Percentiles rank a stretch among this genome's conserved stretches.
These are phyloP conservation scores for Fraxinus latifolia DNA, from an alignment of 305 asterid genomes.

Conservation along the genomic window DNA sequence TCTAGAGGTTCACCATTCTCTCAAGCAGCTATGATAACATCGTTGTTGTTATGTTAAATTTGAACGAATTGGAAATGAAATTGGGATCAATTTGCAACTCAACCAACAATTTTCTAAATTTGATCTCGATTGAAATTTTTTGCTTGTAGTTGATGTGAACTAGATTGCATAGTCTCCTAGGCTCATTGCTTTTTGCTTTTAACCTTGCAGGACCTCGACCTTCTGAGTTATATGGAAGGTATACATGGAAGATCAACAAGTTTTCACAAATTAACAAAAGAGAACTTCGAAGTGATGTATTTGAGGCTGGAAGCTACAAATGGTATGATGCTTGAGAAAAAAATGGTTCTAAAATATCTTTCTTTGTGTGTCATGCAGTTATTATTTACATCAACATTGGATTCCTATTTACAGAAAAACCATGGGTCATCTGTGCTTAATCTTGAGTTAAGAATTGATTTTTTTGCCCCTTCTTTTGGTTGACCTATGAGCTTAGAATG, in stretches of 20 bases:
- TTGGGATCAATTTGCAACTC: neutral
- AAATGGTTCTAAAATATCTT: neutral
- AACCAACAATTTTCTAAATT: neutral
- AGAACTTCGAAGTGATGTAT: slow-evolving; percentile 84
- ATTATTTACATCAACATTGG: neutral
- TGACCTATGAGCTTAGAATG: neutral
- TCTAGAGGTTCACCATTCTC: neutral
- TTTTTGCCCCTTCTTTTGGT: neutral
- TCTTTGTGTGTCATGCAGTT: neutral
- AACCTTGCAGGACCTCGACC: slow-evolving; percentile 72
- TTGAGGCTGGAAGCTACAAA: slow-evolving; percentile 93
- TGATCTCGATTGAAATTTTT: neutral
- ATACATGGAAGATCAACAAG: slow-evolving; percentile 91
- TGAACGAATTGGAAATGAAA: neutral
- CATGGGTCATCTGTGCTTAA: neutral
- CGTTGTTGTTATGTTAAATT: neutral
- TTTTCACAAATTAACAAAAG: slow-evolving; percentile 85
- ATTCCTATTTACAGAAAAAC: neutral
- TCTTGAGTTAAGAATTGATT: neutral
- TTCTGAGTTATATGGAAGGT: slow-evolving; percentile 69
- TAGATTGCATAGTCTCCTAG: neutral
- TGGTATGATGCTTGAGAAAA: slow-evolving; percentile 49
- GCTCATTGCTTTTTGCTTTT: slow-evolving; percentile 5
- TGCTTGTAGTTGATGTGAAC: neutral
- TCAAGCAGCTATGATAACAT: neutral